These are phyloP conservation scores for Curvularia lunata DNA, from an alignment of 2,329 filamentous ascomycete species.

Conservation along the genomic window DNA sequence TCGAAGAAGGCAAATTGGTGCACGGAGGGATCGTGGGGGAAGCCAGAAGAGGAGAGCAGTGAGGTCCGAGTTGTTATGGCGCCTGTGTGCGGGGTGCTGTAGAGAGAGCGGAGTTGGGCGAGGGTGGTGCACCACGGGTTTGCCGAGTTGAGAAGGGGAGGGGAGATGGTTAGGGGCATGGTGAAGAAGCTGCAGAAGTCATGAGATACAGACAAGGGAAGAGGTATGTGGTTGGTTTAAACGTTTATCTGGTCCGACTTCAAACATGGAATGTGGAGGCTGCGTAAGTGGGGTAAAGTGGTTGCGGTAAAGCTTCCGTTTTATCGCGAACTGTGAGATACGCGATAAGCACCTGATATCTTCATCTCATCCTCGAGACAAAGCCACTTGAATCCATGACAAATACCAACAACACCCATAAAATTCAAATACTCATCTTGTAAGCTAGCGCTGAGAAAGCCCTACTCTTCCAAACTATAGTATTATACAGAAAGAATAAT, in stretches of 20 bases:
- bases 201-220: neutral
- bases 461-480: slow-evolving; percentile 2
- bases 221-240: neutral
- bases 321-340: neutral
- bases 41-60: slow-evolving; percentile 62
- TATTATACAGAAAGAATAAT: neutral
- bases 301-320: neutral
- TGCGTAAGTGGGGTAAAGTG: slow-evolving; percentile 2
- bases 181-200: neutral
- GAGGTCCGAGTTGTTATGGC: slow-evolving; percentile 78
- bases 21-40: slow-evolving; percentile 63
- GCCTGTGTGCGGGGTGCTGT: slow-evolving; percentile 67
- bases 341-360: neutral
- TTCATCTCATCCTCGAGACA: neutral
- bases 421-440: neutral
- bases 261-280: neutral
- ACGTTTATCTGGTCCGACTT: neutral
- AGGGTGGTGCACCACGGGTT: slow-evolving; percentile 76
- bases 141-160: slow-evolving; percentile 75
- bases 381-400: neutral
- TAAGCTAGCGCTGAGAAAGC: neutral
- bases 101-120: slow-evolving; percentile 67
- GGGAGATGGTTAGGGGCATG: slow-evolving; percentile 59
- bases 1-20: slow-evolving; percentile 74
- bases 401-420: neutral